Base-by-base conservation (phyloP, 805 yeast species). In the Ogataea naganishii region DNA sequence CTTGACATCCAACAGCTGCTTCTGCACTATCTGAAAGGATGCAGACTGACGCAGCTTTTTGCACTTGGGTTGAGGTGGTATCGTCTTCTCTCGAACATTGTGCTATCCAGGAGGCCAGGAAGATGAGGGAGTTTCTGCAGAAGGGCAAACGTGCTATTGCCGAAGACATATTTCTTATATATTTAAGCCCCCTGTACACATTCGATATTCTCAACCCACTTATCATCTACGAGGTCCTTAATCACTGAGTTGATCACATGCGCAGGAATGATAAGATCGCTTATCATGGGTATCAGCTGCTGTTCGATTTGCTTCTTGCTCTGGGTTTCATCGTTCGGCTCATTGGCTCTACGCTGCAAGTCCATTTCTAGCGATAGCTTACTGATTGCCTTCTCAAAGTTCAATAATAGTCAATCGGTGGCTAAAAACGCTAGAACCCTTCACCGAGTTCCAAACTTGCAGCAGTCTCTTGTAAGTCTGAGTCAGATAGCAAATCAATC, bases 21-120 rank as follows among this genome's bases (percentile, higher is more conserved):
- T 64, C 52, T 92, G 97, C 10, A 88, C 62, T 1, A 64, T 63
- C 46, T 85, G 95, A 0, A 94, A 78, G 8, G 89, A 72, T n/a
- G n/a, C n/a, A 12, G 77, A 73, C 3, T 71, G 67, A n/a, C 62
- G 64, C 32, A 53, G n/a, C 53, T 46, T 39, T 82, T 79, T 33
- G 92, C 79, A 38, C 76, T 72, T 6, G 55, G 41, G 3, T 84
- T 72, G 18, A 86, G 55, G 46, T 58, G 79, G 48, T 79, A 80
- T 37, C 94, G 68, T 3, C 83, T 72, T 32, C 94, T 65, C 48
- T 88, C 96, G 2, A 83, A 53, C 1, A 83, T 73, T 43, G 80
- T 78, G 14, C 58, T 48, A 26, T 69, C 69, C 31, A 86, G 52
- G n/a, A 68, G 50, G 1, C 64, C 60, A n/a, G 80, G 66, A 60